Percentiles rank a stretch among this genome's conserved stretches.
Conservation (phyloP, 331 rosid genomes). For the Rosa hybrid region DNA sequence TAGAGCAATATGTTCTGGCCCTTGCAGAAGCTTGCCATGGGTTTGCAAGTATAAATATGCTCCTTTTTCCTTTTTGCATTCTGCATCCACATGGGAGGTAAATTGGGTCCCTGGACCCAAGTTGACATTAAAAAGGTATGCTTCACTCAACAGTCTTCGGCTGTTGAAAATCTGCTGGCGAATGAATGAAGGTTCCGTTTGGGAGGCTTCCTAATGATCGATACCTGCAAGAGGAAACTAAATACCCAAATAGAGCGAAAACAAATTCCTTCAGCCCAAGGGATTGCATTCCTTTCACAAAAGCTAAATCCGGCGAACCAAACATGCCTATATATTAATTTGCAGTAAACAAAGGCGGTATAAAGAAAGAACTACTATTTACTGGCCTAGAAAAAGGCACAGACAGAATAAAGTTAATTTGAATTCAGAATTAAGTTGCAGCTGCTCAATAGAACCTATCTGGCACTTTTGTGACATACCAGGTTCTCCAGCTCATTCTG, state of each 20-base stretch:
- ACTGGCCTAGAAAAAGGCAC: neutral
- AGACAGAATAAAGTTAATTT: neutral
- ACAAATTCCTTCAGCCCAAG: neutral
- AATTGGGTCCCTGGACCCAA: neutral
- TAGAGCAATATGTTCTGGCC: constrained; percentile 23
- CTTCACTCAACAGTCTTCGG: neutral
- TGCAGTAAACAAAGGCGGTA: neutral
- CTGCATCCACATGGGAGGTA: constrained; percentile 26
- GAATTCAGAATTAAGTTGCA: neutral
- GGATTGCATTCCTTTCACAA: neutral
- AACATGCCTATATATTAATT: neutral
- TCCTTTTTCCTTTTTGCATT: neutral
- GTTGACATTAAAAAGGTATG: constrained; percentile 1
- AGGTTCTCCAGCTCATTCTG: constrained; percentile 44
- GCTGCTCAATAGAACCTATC: constrained; percentile 14
- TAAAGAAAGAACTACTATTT: neutral
- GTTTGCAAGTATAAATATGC: constrained; percentile 8
- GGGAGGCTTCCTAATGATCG: neutral
- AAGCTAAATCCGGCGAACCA: neutral
- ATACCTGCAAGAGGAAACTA: neutral
- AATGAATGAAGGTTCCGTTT: neutral
- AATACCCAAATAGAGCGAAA: neutral
- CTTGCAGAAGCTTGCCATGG: constrained; percentile 21
- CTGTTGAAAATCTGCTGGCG: neutral
- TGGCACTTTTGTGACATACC: constrained; percentile 40